Evolutionary conservation across 148 eudicot species (phyloP).

Genomic region (Fagopyrum homotropicum): DNA sequence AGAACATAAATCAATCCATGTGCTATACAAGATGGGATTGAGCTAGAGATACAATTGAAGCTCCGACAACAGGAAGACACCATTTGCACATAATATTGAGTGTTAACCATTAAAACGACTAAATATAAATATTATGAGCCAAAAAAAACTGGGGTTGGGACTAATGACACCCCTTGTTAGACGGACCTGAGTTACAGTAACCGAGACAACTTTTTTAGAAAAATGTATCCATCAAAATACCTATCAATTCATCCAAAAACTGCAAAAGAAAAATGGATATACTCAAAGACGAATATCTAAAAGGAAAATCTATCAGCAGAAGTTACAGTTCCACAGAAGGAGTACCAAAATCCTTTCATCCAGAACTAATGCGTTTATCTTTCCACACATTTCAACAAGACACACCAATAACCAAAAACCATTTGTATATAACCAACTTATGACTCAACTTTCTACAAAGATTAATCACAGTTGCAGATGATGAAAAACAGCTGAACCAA

Average conservation of each 20-base stretch:
- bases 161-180: no score
- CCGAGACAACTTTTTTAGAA: not conserved
- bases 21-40: not conserved
- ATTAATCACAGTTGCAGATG: not conserved
- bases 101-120: no score
- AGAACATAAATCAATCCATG: not conserved
- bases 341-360: not conserved
- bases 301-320: not conserved
- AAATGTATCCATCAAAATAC: not conserved
- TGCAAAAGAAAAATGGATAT: not conserved
- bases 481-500: slow-evolving; percentile 3
- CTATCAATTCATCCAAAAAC: not conserved
- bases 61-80: slow-evolving; percentile 86
- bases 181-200: no score
- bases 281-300: not conserved
- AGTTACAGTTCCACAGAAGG: not conserved
- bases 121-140: not conserved
- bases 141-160: no score
- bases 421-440: no score
- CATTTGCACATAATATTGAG: no score
- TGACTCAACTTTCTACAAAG: not conserved
- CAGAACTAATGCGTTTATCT: not conserved
- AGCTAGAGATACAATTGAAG: slow-evolving; percentile 46
- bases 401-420: not conserved
- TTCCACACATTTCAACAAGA: not conserved